A percentile compares a stretch with the other conserved stretches of the same genome.
Evolutionary conservation across 2,329 filamentous ascomycete species (phyloP).

Genomic region (Endocalyx cinctus): DNA sequence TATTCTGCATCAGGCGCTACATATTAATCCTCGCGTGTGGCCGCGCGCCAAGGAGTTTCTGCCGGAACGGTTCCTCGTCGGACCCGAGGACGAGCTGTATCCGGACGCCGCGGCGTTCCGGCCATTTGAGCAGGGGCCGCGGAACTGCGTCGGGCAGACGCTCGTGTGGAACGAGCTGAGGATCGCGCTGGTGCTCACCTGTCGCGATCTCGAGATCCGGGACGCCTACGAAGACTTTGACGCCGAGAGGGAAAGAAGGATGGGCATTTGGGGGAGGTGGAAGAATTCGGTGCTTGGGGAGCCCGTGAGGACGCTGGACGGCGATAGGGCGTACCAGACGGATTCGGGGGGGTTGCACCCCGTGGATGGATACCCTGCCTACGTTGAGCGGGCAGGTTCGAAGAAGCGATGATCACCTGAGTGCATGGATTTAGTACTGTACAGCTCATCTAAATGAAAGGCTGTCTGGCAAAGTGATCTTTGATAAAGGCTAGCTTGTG

Average conservation of each 20-base stretch:
- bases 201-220: constrained; percentile 3
- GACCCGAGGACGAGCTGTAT: constrained; percentile 2
- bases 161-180: constrained; percentile 6
- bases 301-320: background rate
- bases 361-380: constrained; percentile 1
- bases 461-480: too few species aligned
- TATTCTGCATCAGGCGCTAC: constrained; percentile 5
- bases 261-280: background rate
- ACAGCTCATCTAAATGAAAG: too few species aligned
- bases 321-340: constrained; percentile 2
- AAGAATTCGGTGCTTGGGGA: constrained; percentile 1
- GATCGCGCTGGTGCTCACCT: constrained; percentile 3
- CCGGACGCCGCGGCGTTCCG: constrained; percentile 3
- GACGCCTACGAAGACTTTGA: constrained; percentile 9
- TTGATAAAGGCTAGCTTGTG: too few species aligned
- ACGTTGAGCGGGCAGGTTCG: constrained; percentile 1
- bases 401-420: too few species aligned
- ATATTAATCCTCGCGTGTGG: constrained; percentile 8
- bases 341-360: constrained; percentile 1
- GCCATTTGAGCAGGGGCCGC: constrained; percentile 9
- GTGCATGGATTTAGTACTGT: too few species aligned
- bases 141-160: constrained; percentile 10
- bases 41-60: constrained; percentile 6
- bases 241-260: constrained; percentile 1
- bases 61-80: constrained; percentile 9